Percentiles rank a stretch among this genome's conserved stretches.
Evolutionary conservation across 2,329 filamentous ascomycete genomes (phyloP).

Genomic region (Ascochyta koolunga): DNA sequence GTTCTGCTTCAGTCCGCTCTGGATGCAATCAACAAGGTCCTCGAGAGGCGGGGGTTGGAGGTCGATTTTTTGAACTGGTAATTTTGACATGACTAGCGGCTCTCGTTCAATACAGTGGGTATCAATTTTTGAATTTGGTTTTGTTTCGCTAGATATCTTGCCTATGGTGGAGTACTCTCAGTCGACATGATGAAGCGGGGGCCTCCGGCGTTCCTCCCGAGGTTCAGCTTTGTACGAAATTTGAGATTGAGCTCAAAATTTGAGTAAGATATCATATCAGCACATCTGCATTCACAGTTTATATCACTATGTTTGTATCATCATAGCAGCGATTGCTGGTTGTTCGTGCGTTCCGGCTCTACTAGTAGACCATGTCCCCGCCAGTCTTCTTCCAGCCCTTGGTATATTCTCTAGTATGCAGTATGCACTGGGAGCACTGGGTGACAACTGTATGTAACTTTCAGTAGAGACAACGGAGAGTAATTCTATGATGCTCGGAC

Average conservation of each 20-base stretch:
- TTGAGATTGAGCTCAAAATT: not conserved
- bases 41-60: constrained; percentile 1
- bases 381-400: too few relatives aligned
- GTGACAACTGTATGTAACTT: too few relatives aligned
- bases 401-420: too few relatives aligned
- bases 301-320: too few relatives aligned
- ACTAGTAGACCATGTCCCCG: too few relatives aligned
- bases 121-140: not conserved
- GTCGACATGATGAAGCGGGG: not conserved
- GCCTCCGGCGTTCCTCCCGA: not conserved
- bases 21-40: constrained; percentile 6
- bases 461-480: too few relatives aligned
- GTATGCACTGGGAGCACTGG: too few relatives aligned
- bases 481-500: too few relatives aligned
- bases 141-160: not conserved
- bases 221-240: not conserved
- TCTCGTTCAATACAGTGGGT: not conserved
- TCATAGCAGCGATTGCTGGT: too few relatives aligned
- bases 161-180: not conserved
- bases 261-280: not conserved
- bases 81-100: constrained; percentile 5
- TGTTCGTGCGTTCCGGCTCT: too few relatives aligned
- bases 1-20: not conserved
- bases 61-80: not conserved
- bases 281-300: not conserved